Conservation (phyloP, 139 green algal genomes). For the Dunaliella primolecta region DNA sequence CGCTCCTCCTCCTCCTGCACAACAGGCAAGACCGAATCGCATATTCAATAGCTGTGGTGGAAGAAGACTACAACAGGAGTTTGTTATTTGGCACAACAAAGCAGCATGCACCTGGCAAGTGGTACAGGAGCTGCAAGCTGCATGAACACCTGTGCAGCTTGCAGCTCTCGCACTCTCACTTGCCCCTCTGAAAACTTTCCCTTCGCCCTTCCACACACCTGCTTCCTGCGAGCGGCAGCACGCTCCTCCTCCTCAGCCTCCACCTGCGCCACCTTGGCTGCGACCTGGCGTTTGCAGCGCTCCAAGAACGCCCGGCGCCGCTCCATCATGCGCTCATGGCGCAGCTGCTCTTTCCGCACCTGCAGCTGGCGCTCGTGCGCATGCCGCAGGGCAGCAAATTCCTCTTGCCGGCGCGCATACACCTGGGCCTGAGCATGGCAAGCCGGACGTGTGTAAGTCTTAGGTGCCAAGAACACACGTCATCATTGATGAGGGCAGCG, state of each 20-base stretch:
- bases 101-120: not conserved
- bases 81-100: too few species aligned
- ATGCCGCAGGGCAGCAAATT: constrained; percentile 70
- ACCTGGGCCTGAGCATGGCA: constrained; percentile 53
- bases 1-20: constrained; percentile 54
- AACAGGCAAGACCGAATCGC: not conserved
- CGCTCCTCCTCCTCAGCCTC: constrained; percentile 49
- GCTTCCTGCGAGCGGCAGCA: constrained; percentile 30
- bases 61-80: too few species aligned
- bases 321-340: constrained; percentile 62
- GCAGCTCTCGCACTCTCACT: not conserved
- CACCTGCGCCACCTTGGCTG: constrained; percentile 48
- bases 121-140: not conserved
- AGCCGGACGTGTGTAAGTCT: constrained; percentile 18
- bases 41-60: not conserved
- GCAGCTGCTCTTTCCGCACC: constrained; percentile 44
- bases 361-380: constrained; percentile 55
- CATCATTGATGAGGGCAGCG: not conserved
- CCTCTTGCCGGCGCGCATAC: constrained; percentile 73
- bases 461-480: not conserved
- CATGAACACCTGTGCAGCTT: not conserved
- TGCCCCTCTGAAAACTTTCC: too few species aligned
- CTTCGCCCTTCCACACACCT: too few species aligned
- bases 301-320: constrained; percentile 77
- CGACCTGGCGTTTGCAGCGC: constrained; percentile 60